Base-by-base conservation (phyloP, 2,329 filamentous ascomycete species). In the Sarocladium brachiariae region DNA sequence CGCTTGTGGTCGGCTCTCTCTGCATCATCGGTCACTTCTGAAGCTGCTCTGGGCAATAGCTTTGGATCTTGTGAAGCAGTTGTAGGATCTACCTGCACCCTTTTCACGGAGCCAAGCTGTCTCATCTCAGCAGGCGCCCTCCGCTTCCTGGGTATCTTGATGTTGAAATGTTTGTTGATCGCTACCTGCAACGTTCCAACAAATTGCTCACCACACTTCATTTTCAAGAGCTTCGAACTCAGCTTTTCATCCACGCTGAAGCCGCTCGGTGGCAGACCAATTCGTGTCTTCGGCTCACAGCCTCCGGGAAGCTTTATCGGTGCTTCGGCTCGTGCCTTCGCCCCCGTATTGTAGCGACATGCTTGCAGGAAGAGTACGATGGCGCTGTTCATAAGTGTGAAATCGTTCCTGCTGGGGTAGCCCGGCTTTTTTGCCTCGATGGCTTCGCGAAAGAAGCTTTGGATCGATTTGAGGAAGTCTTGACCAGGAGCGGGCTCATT, bases 391-490 rank as follows among this genome's bases (percentile, higher is more conserved):
- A 47, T 47, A 8, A 31, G 27, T 13, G 16, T 30, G 27, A 31
- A 33, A 14, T 47, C 43, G 27, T 24, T 31, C 5, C 33, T 47
- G 43, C 16, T 21, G 8, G 16, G 25, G n/a, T 47, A 21, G 9
- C 9, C 27, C 4, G 43, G 43, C 13, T 7, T 14, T 14, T 21
- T 23, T 24, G 11, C 8, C 27, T 33, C 43, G 43, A 33, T 33
- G 7, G 25, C 25, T n/a, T 47, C 43, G 4, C 30, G 43, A 33
- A 33, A 33, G 43, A 33, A 47, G 25, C 16, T 34, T 33, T 47
- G 43, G 9, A 47, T 6, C 8, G 43, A 47, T 18, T 47, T 31
- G 18, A 47, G 43, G 19, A 47, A 47, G 6, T 33, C 43, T 34
- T 34, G 11, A 3, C 25, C 43, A 6, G 43, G 43, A 16, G 30